Conservation (phyloP, 495 filamentous ascomycete genomes). For the Hyaloscypha variabilis region DNA sequence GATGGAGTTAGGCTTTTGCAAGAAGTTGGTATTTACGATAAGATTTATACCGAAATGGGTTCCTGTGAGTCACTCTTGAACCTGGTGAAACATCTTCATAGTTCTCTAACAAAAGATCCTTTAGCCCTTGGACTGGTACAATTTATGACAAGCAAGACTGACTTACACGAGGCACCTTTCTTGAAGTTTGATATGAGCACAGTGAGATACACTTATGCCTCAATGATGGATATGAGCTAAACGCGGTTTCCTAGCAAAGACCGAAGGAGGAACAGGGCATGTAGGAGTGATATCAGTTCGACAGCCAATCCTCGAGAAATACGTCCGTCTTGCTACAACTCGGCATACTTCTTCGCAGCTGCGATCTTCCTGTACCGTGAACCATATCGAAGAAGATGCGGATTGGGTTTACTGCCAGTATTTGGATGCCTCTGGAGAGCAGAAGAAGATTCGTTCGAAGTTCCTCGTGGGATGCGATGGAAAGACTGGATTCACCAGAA, state of each 20-base stretch:
- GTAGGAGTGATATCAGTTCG: constrained; percentile 8
- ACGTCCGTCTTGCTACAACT: not conserved
- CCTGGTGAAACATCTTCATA: not conserved
- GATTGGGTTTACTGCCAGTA: constrained; percentile 3
- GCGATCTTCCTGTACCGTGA: constrained; percentile 3
- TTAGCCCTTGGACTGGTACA: not conserved
- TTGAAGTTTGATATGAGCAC: constrained; percentile 11
- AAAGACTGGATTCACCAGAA: constrained; percentile 51
- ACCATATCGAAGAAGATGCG: constrained; percentile 7
- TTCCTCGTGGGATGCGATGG: constrained; percentile 54
- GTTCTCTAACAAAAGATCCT: not conserved
- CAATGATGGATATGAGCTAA: not conserved
- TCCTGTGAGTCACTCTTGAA: constrained; percentile 1
- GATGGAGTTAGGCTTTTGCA: constrained; percentile 52
- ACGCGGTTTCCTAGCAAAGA: not conserved
- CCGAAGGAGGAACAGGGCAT: constrained; percentile 16
- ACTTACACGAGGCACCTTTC: constrained; percentile 1
- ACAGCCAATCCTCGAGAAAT: constrained; percentile 11
- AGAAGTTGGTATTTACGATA: constrained; percentile 36
- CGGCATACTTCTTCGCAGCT: not conserved
- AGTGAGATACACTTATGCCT: not conserved
- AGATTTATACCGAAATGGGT: constrained; percentile 8
- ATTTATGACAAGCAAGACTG: not conserved
- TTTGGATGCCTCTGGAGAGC: constrained; percentile 29
- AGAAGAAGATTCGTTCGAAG: constrained; percentile 34